Evolutionary conservation across 2,329 filamentous ascomycete species (phyloP), one percentile per base, ranked within the genome.

Genomic region (Diaporthe eres): DNA sequence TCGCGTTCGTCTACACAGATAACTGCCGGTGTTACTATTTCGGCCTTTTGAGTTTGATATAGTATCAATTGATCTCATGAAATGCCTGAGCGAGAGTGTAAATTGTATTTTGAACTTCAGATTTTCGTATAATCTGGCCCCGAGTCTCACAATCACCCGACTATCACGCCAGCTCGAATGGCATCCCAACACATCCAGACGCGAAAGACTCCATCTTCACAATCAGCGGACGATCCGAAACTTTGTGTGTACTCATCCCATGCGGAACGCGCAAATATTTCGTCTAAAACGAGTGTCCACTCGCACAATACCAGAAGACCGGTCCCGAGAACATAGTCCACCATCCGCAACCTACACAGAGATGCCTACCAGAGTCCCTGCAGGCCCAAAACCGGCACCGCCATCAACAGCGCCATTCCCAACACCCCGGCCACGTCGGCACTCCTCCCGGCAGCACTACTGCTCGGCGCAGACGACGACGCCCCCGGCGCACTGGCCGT

Each of bases 311-410:
- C n/a, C 34, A 68, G 7, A 28, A 47, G 28, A 55, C 31, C 55
- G 31, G 3, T n/a, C 22, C 2, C 19, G 39, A 17, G 8, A 65
- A 39, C 22, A 53, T 37, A 25, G 4, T 9, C 31, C 13, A 9
- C 65, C 55, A n/a, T 2, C 15, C 4, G 12, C 12, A 15, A 34
- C 5, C 47, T 17, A 19, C 47, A 25, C 17, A 22, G 15, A 3
- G 4, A 42, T 31, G 49, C 49, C 65, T 70, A 55, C 49, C 65
- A 70, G 49, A 70, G 65, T n/a, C 47, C 22, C 34, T 70, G 65
- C 34, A 53, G 22, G 22, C 47, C 65, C 47, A 70, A n/a, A 34
- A 42, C 49, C 17, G 65, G 65, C 15, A 55, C 49, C 8, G n/a
- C 47, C 22, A 70, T 31, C 65, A 70, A 53, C 34, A 70, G 34